Evolutionary conservation across 306 rosid genomes (phyloP), one percentile per base, ranked within the genome.

Genomic region (Aeschynomene evenia): DNA sequence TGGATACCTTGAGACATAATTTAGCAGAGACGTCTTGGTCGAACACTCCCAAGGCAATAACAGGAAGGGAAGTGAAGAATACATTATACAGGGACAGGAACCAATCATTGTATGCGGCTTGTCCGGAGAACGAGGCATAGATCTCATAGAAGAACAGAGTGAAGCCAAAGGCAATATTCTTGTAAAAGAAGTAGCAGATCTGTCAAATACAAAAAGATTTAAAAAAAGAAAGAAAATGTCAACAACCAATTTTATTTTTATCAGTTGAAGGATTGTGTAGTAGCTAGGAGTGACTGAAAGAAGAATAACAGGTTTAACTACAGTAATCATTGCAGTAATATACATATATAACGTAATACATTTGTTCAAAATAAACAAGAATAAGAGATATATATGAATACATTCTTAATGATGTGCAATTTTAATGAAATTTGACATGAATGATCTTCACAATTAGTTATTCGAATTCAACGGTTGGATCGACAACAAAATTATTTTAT

Each of bases 101-200:
- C 98, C 97, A 93, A 42, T 93, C 97, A 39, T 93, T 90, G 72
- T 90, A 93, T 20, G 83, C 82, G 59, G 88, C 28, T 83, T 88
- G 87, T 24, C 97, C 98, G 0, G 98, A 85, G 83, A 90, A 90
- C 0, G 98, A 90, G 19, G 96, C 76, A 52, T 85, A 90, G 6
- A 79, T 63, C 85, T 81, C 90, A 72, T 61, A 93, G 89, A 86
- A 86, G 87, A 93, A 88, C 22, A 93, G 63, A 16, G 94, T 90
- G 79, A 90, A 80, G 72, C 97, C 97, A 28, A 93, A 88, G 70
- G 82, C 81, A 70, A 93, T 83, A 67, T 93, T 93, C 86, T 90
- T 93, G 94, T 93, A 90, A 73, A 93, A 93, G 93, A 93, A 93
- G 78, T 93, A 93, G 87, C 97, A 90, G 33, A 93, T 85, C 98